Conservation (phyloP, 495 filamentous ascomycete genomes). For the Neurospora cerealis region DNA sequence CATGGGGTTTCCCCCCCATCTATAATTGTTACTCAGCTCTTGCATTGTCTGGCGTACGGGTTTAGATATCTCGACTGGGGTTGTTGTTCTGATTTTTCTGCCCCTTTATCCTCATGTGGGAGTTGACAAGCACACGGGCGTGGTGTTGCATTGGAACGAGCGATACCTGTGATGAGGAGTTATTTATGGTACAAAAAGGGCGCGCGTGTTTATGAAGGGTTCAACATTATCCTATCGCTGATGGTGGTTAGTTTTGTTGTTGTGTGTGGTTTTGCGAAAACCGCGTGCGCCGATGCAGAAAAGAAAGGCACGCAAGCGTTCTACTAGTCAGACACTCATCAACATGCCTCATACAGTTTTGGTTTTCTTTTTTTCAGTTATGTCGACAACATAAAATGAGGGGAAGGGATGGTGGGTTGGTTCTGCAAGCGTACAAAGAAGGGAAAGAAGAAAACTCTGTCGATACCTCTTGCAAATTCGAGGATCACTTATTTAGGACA, state of each 20-base stretch:
- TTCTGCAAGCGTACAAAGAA: background rate
- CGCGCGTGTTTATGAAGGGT: background rate
- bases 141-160: background rate
- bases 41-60: slow-evolving; percentile 12
- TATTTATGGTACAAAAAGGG: background rate
- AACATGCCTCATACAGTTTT: background rate
- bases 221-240: background rate
- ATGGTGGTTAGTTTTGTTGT: background rate
- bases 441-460: background rate
- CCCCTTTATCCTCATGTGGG: background rate
- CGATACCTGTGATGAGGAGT: background rate
- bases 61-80: background rate
- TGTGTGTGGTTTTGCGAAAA: background rate
- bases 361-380: background rate
- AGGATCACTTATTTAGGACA: background rate
- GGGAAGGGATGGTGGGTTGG: background rate
- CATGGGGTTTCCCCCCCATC: background rate
- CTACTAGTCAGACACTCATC: background rate
- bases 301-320: background rate
- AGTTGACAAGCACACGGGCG: background rate
- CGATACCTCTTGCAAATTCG: background rate
- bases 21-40: slow-evolving; percentile 14
- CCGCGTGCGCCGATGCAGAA: background rate
- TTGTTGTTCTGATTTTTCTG: background rate
- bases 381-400: background rate